Evolutionary conservation across 345 rosid genomes (phyloP).

Genomic region (Ailanthus altissimus): DNA sequence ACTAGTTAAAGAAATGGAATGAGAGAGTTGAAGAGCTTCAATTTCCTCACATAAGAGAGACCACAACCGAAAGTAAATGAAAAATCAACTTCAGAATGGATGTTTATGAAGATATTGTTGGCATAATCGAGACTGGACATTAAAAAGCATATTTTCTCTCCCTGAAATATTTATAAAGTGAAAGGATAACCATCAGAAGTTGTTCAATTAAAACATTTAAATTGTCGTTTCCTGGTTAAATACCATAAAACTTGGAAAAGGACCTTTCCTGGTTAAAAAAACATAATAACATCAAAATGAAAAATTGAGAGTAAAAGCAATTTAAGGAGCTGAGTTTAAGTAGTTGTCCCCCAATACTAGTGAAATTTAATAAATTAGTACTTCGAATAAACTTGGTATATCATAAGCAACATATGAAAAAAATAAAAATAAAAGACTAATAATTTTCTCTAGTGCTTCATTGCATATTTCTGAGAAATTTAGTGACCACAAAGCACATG

Average conservation of each 20-base stretch:
- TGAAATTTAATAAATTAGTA: background rate
- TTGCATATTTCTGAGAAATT: background rate
- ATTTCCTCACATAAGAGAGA: background rate
- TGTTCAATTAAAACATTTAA: background rate
- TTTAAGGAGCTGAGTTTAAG: background rate
- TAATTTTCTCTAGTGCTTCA: background rate
- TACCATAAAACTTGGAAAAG: background rate
- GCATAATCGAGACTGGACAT: background rate
- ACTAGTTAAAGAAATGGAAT: too few species aligned
- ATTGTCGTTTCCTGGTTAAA: background rate
- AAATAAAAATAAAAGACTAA: too few species aligned
- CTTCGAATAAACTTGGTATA: background rate
- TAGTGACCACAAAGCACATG: background rate
- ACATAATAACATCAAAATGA: background rate
- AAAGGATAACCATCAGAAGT: background rate
- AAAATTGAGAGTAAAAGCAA: conserved; percentile 12
- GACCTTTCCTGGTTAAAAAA: background rate
- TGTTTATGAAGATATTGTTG: background rate
- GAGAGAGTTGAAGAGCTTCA: background rate
- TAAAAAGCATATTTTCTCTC: conserved; percentile 2
- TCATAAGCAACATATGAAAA: background rate
- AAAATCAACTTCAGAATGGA: background rate
- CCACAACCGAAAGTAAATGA: background rate
- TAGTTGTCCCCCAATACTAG: background rate
- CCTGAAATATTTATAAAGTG: background rate